These are phyloP conservation scores for Agapanthus africanus DNA, from an alignment of 106 monocot species.

Conservation along the genomic window DNA sequence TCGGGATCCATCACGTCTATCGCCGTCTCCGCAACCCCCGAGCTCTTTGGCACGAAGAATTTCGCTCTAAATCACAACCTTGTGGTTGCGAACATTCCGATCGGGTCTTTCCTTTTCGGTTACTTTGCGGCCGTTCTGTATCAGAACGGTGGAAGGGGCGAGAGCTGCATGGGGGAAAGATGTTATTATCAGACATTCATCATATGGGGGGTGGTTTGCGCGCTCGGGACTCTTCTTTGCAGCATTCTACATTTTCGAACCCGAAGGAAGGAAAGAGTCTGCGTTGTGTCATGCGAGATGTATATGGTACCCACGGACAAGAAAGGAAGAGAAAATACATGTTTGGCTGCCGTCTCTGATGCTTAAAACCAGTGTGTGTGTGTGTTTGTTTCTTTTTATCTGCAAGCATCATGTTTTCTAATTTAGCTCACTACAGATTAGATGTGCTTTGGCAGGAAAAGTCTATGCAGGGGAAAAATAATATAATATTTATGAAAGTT, in stretches of 20 bases:
- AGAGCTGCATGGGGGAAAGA: slow-evolving; percentile 28
- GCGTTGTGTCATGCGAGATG: too few species aligned
- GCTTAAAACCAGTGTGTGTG: too few species aligned
- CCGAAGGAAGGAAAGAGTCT: too few species aligned
- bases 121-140: slow-evolving; percentile 56
- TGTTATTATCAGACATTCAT: slow-evolving; percentile 54
- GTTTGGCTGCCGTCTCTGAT: too few species aligned
- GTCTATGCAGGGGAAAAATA: too few species aligned
- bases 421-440: too few species aligned
- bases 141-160: slow-evolving; percentile 19
- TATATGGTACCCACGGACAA: too few species aligned
- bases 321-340: too few species aligned
- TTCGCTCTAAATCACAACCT: slow-evolving; percentile 75
- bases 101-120: slow-evolving; percentile 75
- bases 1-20: slow-evolving; percentile 57
- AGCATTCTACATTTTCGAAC: slow-evolving; percentile 31
- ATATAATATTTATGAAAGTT: too few species aligned
- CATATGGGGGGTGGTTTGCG: slow-evolving; percentile 49
- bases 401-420: too few species aligned
- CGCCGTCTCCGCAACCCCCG: slow-evolving; percentile 46
- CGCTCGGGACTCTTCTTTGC: slow-evolving; percentile 39
- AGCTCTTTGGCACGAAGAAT: slow-evolving; percentile 64
- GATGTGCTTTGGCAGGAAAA: too few species aligned
- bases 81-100: slow-evolving; percentile 69
- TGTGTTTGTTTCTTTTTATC: too few species aligned